Evolutionary conservation across 202 grass and related monocot species (phyloP).

Genomic region (Alloteropsis angusta): DNA sequence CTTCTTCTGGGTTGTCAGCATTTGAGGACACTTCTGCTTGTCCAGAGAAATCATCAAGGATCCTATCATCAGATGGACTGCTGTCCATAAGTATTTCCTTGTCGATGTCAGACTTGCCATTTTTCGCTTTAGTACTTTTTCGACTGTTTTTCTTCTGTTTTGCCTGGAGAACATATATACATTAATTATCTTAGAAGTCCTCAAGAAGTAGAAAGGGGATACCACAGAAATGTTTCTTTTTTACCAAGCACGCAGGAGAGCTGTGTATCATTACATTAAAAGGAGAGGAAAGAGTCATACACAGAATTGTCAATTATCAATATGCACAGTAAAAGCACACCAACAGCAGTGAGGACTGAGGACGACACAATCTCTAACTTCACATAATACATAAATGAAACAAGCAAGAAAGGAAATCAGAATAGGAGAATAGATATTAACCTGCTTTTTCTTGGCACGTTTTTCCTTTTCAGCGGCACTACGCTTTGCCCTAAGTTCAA

Average conservation of each 20-base stretch:
- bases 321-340: not conserved
- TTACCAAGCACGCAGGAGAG: no score
- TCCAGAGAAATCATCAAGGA: conserved; percentile 45
- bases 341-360: not conserved
- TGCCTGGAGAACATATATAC: conserved; percentile 25
- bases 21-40: conserved; percentile 48
- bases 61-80: conserved; percentile 39
- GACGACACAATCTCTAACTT: not conserved
- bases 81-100: conserved; percentile 32
- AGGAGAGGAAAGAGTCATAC: no score
- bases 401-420: not conserved
- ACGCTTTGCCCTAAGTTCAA: conserved; percentile 65
- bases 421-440: conserved; percentile 13
- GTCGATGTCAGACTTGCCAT: conserved; percentile 35
- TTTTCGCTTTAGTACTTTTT: conserved; percentile 74
- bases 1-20: conserved; percentile 52
- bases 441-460: conserved; percentile 95
- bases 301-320: not conserved
- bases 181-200: not conserved
- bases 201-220: not conserved
- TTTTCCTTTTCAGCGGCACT: conserved; percentile 75
- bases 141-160: conserved; percentile 85
- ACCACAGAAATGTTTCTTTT: not conserved
- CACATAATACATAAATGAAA: conserved; percentile 11
- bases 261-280: no score